Conservation (phyloP, 495 filamentous ascomycete genomes). For the Neurospora africana region DNA sequence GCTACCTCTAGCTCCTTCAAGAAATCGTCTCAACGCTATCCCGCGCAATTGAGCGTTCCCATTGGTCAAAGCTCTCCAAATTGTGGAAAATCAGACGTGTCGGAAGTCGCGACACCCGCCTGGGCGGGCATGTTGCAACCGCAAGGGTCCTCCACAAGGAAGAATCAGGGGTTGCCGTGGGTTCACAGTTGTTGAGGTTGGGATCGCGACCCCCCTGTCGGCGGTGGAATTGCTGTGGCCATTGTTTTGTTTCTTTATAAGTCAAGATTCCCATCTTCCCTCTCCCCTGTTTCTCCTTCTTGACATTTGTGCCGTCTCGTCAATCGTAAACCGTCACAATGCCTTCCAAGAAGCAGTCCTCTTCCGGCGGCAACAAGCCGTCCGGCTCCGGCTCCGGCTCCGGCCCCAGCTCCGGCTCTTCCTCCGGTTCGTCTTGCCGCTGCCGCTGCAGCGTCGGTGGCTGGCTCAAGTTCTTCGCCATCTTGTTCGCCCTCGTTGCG, state of each 20-base stretch:
- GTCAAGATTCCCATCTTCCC: neutral
- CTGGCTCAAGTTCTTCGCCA: conserved; percentile 45
- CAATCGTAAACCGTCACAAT: conserved; percentile 6
- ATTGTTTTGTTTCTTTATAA: neutral
- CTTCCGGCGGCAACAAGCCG: neutral
- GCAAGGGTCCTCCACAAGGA: neutral
- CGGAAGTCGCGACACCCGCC: neutral
- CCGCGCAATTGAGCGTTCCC: neutral
- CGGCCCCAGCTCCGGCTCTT: neutral
- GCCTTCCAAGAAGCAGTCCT: conserved; percentile 8
- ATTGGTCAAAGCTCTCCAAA: neutral
- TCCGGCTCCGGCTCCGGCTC: conserved; percentile 8
- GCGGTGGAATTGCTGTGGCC: neutral
- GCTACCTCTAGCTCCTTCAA: neutral
- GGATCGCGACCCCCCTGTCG: neutral
- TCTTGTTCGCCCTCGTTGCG: conserved; percentile 49
- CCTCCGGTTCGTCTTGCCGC: neutral
- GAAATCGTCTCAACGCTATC: neutral
- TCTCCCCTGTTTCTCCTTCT: neutral
- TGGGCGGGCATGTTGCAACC: neutral
- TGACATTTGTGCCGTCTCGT: neutral
- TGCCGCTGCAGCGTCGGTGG: conserved; percentile 19
- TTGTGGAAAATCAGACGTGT: neutral
- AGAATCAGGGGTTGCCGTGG: neutral
- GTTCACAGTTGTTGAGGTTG: neutral